Evolutionary conservation across 805 yeast genomes (phyloP).

Genomic region (Yamadazyma tumulicola): DNA sequence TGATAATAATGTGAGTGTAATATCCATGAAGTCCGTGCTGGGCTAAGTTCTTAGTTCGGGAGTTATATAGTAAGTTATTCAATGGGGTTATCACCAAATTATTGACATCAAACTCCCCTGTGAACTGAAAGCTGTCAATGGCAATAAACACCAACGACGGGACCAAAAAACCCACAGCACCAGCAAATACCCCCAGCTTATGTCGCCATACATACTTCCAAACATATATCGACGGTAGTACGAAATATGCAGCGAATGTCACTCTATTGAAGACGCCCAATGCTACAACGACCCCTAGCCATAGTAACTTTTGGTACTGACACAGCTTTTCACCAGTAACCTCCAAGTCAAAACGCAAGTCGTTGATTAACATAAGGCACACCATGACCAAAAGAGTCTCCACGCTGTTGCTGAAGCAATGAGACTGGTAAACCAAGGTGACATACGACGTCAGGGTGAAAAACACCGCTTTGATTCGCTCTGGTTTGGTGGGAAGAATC

Average conservation of each 20-base stretch:
- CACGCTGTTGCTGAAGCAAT: conserved; percentile 82
- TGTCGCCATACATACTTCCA: conserved; percentile 39
- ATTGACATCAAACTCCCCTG: conserved; percentile 1
- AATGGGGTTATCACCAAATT: conserved; percentile 61
- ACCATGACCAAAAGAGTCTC: conserved; percentile 62
- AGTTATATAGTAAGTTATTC: conserved; percentile 74
- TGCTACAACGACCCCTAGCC: conserved; percentile 49
- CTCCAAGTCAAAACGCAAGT: conserved; percentile 26
- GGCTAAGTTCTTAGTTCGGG: conserved; percentile 53
- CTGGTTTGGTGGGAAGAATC: conserved; percentile 47
- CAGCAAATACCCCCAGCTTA: conserved; percentile 26
- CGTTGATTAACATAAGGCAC: conserved; percentile 48
- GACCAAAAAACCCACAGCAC: conserved; percentile 30
- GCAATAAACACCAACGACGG: conserved; percentile 38
- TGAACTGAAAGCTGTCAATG: conserved; percentile 53
- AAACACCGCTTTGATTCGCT: conserved; percentile 44
- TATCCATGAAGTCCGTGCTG: conserved; percentile 81
- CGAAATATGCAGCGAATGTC: conserved; percentile 73
- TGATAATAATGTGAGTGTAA: conserved; percentile 69
- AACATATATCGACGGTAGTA: conserved; percentile 56
- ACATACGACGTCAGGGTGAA: conserved; percentile 61
- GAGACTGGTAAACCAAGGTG: conserved; percentile 77
- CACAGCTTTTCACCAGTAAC: conserved; percentile 3
- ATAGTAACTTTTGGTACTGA: conserved; percentile 12
- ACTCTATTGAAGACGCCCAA: conserved; percentile 82